phyloP scores from a whole-genome alignment of 1,284 basidiomycete species.

The Grifola frondosa region DNA sequence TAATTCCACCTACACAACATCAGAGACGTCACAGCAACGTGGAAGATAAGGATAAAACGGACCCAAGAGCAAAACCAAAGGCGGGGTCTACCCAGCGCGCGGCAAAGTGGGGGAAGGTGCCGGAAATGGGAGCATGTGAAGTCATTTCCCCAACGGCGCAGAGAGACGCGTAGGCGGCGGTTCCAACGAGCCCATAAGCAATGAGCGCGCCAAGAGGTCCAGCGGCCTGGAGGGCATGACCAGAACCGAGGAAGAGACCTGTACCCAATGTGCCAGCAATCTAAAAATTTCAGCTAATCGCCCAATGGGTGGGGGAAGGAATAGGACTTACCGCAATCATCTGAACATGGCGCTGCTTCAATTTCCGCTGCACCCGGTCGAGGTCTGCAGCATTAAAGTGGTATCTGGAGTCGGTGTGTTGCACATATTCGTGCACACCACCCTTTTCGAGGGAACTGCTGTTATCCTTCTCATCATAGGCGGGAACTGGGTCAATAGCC shows the following conservation, averaged over 20 bases:
- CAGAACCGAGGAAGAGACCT: conserved; percentile 81
- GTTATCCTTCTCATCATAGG: conserved; percentile 20
- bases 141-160: conserved; percentile 74
- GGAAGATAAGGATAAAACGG: background rate
- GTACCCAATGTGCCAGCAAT: conserved; percentile 76
- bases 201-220: conserved; percentile 65
- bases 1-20: conserved; percentile 38
- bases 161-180: conserved; percentile 63
- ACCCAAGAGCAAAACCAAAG: conserved; percentile 61
- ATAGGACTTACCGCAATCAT: conserved; percentile 49
- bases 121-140: conserved; percentile 68
- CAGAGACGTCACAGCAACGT: background rate
- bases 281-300: conserved; percentile 32
- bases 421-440: conserved; percentile 25
- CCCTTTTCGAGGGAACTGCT: conserved; percentile 34
- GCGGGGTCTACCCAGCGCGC: conserved; percentile 77
- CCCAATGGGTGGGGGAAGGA: background rate
- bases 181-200: conserved; percentile 59
- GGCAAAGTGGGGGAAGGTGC: conserved; percentile 73
- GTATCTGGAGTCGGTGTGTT: conserved; percentile 24
- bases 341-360: conserved; percentile 73
- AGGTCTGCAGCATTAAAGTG: conserved; percentile 56
- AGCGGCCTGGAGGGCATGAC: conserved; percentile 52
- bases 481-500: conserved; percentile 10
- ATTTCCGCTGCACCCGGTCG: conserved; percentile 58